These are phyloP conservation scores for Mrakia blollopis DNA, from an alignment of 768 basidiomycete species.

Conservation along the genomic window DNA sequence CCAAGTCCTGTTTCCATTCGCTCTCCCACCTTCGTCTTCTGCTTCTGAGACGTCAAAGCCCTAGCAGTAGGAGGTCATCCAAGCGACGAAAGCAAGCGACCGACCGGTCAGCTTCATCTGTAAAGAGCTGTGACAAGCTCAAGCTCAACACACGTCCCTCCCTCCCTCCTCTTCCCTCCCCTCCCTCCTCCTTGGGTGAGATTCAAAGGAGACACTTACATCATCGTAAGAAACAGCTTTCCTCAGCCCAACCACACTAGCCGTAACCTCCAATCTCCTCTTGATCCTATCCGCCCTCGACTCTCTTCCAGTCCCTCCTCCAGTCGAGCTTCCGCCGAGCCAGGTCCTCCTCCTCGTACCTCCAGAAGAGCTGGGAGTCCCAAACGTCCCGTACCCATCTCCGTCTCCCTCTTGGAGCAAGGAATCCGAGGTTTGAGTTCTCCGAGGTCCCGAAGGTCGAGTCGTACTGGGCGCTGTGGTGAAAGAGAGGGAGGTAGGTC, in stretches of 20 bases:
- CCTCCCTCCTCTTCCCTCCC: neutral
- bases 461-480: neutral
- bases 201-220: neutral
- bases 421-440: neutral
- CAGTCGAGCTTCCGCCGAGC: neutral
- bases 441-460: neutral
- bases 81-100: neutral
- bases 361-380: neutral
- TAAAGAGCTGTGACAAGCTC: too few species aligned
- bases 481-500: slow-evolving; percentile 9
- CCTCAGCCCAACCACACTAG: slow-evolving; percentile 14
- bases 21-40: neutral
- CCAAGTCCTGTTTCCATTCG: slow-evolving; percentile 14
- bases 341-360: neutral
- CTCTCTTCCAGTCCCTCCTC: neutral
- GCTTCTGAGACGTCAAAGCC: neutral
- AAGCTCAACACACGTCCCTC: too few species aligned
- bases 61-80: neutral
- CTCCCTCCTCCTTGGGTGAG: neutral
- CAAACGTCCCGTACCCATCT: neutral
- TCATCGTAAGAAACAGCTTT: slow-evolving; percentile 7
- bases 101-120: neutral
- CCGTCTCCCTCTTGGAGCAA: neutral
- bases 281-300: slow-evolving; percentile 10
- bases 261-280: slow-evolving; percentile 5